Percentiles rank a stretch among this genome's conserved stretches.
These are phyloP conservation scores for Triticum turgidum DNA, from an alignment of 176 grass and related monocot genomes.

Conservation along the genomic window DNA sequence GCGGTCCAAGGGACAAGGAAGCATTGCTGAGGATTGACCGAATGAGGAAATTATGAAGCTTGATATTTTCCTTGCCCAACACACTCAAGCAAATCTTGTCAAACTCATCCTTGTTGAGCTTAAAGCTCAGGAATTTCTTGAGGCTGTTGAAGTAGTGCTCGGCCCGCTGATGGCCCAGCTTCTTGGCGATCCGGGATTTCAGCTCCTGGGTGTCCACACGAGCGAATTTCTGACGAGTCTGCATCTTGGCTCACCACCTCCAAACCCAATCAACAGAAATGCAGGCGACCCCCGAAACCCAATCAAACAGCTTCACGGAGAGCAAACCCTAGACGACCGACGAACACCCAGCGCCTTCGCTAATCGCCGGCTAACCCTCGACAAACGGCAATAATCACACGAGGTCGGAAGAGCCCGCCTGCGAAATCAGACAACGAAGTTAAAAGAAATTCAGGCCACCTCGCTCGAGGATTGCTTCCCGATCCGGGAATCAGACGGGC, in stretches of 20 bases:
- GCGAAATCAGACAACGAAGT: slow-evolving; percentile 7
- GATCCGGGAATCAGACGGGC: not conserved
- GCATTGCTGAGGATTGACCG: slow-evolving; percentile 48
- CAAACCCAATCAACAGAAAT: not conserved
- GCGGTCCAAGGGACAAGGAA: slow-evolving; percentile 18
- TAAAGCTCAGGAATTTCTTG: slow-evolving; percentile 36
- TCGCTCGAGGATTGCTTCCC: not conserved
- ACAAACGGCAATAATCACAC: not conserved
- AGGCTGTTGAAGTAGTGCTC: slow-evolving; percentile 39
- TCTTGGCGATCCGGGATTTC: slow-evolving; percentile 38
- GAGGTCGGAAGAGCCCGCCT: not conserved
- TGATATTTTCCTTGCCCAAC: slow-evolving; percentile 43
- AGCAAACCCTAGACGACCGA: slow-evolving; percentile 11
- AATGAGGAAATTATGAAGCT: slow-evolving; percentile 43
- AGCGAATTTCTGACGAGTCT: slow-evolving; percentile 21
- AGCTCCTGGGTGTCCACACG: slow-evolving; percentile 31
- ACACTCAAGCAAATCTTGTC: slow-evolving; percentile 36
- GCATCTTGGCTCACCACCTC: not conserved
- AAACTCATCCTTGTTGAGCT: slow-evolving; percentile 44
- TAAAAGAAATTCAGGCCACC: not conserved
- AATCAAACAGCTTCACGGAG: not conserved
- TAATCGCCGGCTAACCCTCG: not conserved
- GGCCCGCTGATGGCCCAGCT: slow-evolving; percentile 29
- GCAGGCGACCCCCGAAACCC: not conserved
- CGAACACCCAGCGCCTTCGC: not conserved